phyloP scores from a whole-genome alignment of 2,329 filamentous ascomycete genomes.

The Fusarium duplospermum region DNA sequence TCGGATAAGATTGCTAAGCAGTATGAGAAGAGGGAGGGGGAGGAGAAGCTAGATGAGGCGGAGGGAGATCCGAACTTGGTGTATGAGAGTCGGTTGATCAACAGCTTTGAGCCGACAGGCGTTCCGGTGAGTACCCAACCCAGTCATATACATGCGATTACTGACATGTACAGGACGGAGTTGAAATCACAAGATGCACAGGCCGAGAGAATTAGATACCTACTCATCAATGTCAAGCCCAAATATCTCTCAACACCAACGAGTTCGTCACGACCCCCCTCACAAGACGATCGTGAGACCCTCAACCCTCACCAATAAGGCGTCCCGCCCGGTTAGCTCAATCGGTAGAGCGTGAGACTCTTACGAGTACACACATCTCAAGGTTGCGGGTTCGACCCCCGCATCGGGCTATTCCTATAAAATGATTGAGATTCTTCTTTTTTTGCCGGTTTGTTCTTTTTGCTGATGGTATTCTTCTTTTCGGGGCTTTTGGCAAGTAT shows the following conservation, averaged over 20 bases:
- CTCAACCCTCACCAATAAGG: not conserved
- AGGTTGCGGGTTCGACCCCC: conserved; percentile 67
- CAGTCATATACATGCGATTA: too few species aligned
- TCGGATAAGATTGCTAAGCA: conserved; percentile 59
- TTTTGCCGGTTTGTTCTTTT: not conserved
- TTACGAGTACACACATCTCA: conserved; percentile 61
- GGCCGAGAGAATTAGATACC: conserved; percentile 46
- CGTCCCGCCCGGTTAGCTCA: conserved; percentile 48
- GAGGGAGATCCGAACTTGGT: conserved; percentile 72
- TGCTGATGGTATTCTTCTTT: not conserved
- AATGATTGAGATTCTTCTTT: not conserved
- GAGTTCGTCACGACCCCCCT: not conserved
- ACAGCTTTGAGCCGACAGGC: conserved; percentile 77
- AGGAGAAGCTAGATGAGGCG: conserved; percentile 51
- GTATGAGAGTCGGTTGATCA: conserved; percentile 72
- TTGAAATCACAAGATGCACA: conserved; percentile 73
- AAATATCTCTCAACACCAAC: not conserved
- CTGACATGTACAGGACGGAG: conserved; percentile 65
- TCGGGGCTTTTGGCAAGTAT: not conserved
- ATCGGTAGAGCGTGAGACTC: conserved; percentile 75
- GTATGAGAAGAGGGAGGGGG: conserved; percentile 67
- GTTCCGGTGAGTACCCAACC: conserved; percentile 63
- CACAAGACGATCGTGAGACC: not conserved
- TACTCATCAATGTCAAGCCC: not conserved
- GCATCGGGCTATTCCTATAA: conserved; percentile 48